Conservation (phyloP, 2,329 filamentous ascomycete species). For the Proliferodiscus dingleyae region DNA sequence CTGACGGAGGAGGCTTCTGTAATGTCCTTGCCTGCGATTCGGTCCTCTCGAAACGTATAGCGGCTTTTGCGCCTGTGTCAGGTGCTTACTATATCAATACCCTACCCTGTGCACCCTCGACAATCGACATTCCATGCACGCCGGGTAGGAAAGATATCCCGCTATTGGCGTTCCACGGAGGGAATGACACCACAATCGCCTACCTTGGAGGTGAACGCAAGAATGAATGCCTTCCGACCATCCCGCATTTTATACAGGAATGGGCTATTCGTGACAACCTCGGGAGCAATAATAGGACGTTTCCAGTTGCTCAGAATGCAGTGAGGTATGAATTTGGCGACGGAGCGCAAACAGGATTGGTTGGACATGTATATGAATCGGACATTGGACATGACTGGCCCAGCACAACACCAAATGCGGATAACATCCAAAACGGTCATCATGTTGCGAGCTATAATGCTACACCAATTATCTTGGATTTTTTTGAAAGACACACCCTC, state of each 20-base stretch:
- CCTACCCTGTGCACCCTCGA: conserved; percentile 32
- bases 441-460: conserved; percentile 31
- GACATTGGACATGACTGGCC: conserved; percentile 38
- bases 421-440: no score
- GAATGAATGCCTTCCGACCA: conserved; percentile 40
- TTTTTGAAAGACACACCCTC: conserved; percentile 31
- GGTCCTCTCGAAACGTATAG: conserved; percentile 35
- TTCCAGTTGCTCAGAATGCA: conserved; percentile 11
- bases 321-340: conserved; percentile 30
- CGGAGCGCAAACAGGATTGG: conserved; percentile 29
- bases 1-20: conserved; percentile 42
- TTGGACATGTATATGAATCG: conserved; percentile 29
- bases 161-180: conserved; percentile 48
- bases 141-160: conserved; percentile 36
- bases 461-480: conserved; percentile 37
- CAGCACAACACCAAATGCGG: conserved; percentile 27
- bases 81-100: conserved; percentile 39
- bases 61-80: conserved; percentile 43
- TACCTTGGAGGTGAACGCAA: conserved; percentile 41
- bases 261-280: conserved; percentile 36
- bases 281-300: conserved; percentile 6
- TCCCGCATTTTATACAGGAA: conserved; percentile 36
- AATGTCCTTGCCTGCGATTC: conserved; percentile 39
- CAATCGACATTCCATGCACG: conserved; percentile 35
- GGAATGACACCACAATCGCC: conserved; percentile 40